phyloP scores from a whole-genome alignment of 257 asterid species.

The Coffea eugenioides region DNA sequence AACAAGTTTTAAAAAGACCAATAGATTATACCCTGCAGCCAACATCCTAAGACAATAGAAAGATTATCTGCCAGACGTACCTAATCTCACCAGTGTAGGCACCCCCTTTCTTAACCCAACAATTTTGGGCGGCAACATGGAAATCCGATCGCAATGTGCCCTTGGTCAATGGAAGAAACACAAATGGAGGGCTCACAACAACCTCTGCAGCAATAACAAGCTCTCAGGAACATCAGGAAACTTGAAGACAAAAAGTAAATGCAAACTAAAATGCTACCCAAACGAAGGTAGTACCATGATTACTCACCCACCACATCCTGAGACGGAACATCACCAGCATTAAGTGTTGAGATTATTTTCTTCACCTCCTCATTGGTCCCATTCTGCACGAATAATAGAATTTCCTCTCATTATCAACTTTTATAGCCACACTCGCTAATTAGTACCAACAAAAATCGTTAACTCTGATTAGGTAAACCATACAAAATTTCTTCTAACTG shows the following conservation, averaged over 20 bases:
- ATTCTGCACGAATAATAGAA: slow-evolving; percentile 50
- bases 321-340: slow-evolving; percentile 84
- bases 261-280: no score
- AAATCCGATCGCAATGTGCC: slow-evolving; percentile 65
- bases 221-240: not conserved
- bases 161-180: slow-evolving; percentile 75
- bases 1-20: no score
- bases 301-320: slow-evolving; percentile 87
- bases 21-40: not conserved
- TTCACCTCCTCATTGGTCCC: slow-evolving; percentile 87
- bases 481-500: not conserved
- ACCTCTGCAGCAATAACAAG: slow-evolving; percentile 62
- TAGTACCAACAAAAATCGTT: not conserved
- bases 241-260: not conserved
- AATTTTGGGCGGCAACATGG: slow-evolving; percentile 95
- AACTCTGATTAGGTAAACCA: not conserved
- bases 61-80: slow-evolving; percentile 32
- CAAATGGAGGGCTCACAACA: slow-evolving; percentile 94
- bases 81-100: slow-evolving; percentile 98
- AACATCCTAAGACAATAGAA: not conserved
- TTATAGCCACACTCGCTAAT: not conserved
- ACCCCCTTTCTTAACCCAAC: slow-evolving; percentile 99
- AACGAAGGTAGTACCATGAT: not conserved
- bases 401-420: not conserved
- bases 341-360: slow-evolving; percentile 75